A percentile compares a stretch with the other conserved stretches of the same genome.
Conservation (phyloP, 345 rosid species). For the Salix viminalis region DNA sequence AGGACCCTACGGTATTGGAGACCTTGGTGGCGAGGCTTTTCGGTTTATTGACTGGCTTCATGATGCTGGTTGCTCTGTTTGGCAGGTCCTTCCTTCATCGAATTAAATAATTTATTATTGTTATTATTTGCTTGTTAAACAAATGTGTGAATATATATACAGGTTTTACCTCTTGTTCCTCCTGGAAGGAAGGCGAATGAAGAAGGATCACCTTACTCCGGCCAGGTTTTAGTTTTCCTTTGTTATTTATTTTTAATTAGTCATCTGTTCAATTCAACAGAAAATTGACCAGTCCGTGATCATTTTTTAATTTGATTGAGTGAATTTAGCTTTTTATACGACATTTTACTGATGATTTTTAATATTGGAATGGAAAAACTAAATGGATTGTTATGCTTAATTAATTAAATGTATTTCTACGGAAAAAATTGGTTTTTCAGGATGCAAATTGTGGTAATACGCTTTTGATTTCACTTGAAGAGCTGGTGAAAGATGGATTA, state of each 20-base stretch:
- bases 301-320: neutral
- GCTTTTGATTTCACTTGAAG: slow-evolving; percentile 83
- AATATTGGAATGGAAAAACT: neutral
- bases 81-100: slow-evolving; percentile 54
- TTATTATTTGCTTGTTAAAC: neutral
- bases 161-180: slow-evolving; percentile 98
- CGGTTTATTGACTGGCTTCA: slow-evolving; percentile 88
- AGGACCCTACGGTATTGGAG: slow-evolving; percentile 82
- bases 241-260: neutral
- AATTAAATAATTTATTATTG: no score
- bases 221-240: slow-evolving; percentile 51
- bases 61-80: slow-evolving; percentile 73
- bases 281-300: neutral
- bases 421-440: slow-evolving; percentile 31
- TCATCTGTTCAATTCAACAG: no score
- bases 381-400: neutral
- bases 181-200: slow-evolving; percentile 58
- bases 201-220: slow-evolving; percentile 86
- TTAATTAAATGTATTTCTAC: neutral
- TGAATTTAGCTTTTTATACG: no score
- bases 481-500: slow-evolving; percentile 84
- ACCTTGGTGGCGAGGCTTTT: slow-evolving; percentile 71
- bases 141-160: neutral
- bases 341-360: no score
- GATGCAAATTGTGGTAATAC: slow-evolving; percentile 96